Base-by-base conservation (phyloP, 225 moss, liverwort and hornwort species). In the Thuidium tamariscinum region DNA sequence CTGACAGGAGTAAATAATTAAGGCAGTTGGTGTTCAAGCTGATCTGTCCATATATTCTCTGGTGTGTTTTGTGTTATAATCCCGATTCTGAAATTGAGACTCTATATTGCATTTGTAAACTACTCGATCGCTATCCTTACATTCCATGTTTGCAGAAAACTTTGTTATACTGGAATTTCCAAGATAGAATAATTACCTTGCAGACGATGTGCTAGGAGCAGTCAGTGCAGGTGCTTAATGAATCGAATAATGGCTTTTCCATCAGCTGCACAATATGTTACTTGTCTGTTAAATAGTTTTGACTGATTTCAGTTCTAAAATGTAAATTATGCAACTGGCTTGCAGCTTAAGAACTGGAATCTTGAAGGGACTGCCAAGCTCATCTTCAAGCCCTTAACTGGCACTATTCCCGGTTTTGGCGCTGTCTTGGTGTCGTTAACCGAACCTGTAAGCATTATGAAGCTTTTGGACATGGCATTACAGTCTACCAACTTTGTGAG, bases 371-470 rank as follows among this genome's bases (percentile, higher is more conserved):
- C 80, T n/a, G 86, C 95, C 6, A 98, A 93, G 86, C 92, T 98
- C 75, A 94, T 98, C 29, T 87, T 98, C 74, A 98, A 97, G 89
- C 98, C 98, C 46, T 91, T 98, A 66, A 85, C 95, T 59, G 93
- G 91, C 41, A 91, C 88, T 62, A 81, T 98, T 68, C 98, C 98
- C 54, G 94, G 95, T 27, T 98, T 98, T 89, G 98, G 96, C 72
- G 98, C 98, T 63, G 91, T 97, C 56, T 89, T 97, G 41, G 75
- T 97, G 71, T 95, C 98, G 10, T 88, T 98, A 46, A 88, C 91
- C n/a, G 93, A 95, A 78, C 80, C 95, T 55, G 96, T 98, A 87
- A 95, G 96, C 82, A 86, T 80, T n/a, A 46, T 36, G 82, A 67
- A 69, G n/a, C 61, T 61, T 15, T 73, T 49, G 46, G 36, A 21